A percentile compares a stretch with the other conserved stretches of the same genome.
Evolutionary conservation across 2,329 filamentous ascomycete species (phyloP).

Genomic region (Beauveria varroae): DNA sequence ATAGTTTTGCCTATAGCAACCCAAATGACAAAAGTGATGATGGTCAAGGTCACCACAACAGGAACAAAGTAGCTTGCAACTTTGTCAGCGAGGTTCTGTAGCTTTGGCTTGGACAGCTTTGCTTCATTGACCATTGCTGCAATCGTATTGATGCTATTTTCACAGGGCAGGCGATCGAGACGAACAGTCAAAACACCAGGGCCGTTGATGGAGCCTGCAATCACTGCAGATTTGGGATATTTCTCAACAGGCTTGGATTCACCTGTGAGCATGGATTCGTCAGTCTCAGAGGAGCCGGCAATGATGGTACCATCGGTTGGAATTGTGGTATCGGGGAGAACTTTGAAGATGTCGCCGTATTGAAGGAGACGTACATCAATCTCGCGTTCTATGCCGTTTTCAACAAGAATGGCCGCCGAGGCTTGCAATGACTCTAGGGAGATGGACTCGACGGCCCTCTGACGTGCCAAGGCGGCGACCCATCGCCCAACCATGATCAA

Average conservation of each 20-base stretch:
- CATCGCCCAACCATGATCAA: conserved; percentile 51
- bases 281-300: conserved; percentile 55
- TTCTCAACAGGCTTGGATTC: conserved; percentile 59
- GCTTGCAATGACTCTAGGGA: conserved; percentile 52
- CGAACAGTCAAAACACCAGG: conserved; percentile 51
- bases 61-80: conserved; percentile 66
- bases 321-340: conserved; percentile 50
- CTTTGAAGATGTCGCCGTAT: conserved; percentile 60
- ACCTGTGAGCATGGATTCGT: conserved; percentile 75
- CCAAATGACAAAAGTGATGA: conserved; percentile 58
- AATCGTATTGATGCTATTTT: conserved; percentile 67
- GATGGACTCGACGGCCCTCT: conserved; percentile 48
- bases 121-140: conserved; percentile 65
- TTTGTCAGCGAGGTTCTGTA: conserved; percentile 61
- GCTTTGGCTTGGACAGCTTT: conserved; percentile 57
- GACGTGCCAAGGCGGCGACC: conserved; percentile 42
- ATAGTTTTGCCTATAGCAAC: conserved; percentile 46
- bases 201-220: conserved; percentile 65
- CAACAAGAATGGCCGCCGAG: conserved; percentile 45
- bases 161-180: conserved; percentile 53
- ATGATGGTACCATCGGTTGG: conserved; percentile 64
- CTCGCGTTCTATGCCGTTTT: conserved; percentile 27
- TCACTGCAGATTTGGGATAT: conserved; percentile 39
- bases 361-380: conserved; percentile 64
- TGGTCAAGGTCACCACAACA: conserved; percentile 48